phyloP scores from a whole-genome alignment of 495 filamentous ascomycete species.

The Articulospora tetracladia region DNA sequence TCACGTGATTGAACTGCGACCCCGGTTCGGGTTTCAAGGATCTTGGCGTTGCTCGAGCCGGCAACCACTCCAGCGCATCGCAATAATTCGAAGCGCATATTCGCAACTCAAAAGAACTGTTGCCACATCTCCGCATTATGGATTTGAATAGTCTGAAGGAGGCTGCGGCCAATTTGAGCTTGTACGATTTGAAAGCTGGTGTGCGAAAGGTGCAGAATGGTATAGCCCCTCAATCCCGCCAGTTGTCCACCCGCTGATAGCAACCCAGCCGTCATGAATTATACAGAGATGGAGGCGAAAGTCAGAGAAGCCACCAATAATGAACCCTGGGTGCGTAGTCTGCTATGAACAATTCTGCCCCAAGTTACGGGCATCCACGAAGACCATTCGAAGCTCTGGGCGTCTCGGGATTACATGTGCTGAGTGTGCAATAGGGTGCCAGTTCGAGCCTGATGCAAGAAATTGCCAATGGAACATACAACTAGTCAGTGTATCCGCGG shows the following conservation, averaged over 20 bases:
- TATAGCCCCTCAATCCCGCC: conserved; percentile 36
- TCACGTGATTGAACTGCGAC: conserved; percentile 1
- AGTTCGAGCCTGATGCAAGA: conserved; percentile 63
- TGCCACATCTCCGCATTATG: conserved; percentile 45
- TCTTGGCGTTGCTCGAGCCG: background rate
- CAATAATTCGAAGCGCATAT: conserved; percentile 8
- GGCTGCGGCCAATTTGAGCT: conserved; percentile 85
- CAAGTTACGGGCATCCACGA: background rate
- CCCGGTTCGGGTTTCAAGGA: background rate
- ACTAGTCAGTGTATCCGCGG: conserved; percentile 67
- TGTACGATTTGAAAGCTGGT: conserved; percentile 97
- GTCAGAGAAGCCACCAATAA: conserved; percentile 97
- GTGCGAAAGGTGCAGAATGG: conserved; percentile 99
- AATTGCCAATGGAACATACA: conserved; percentile 96
- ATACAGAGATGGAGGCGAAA: conserved; percentile 99
- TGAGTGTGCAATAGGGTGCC: conserved; percentile 22
- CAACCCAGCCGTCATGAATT: conserved; percentile 90
- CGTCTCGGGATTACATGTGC: background rate
- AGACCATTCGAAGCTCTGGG: background rate
- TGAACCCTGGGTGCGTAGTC: conserved; percentile 69
- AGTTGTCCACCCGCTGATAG: conserved; percentile 18
- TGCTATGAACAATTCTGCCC: background rate
- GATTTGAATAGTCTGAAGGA: conserved; percentile 84
- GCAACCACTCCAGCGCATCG: background rate
- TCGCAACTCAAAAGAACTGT: background rate